Percentiles rank a stretch among this genome's conserved stretches.
phyloP scores from a whole-genome alignment of 2,329 filamentous ascomycete species.

The Monosporascus sp. region DNA sequence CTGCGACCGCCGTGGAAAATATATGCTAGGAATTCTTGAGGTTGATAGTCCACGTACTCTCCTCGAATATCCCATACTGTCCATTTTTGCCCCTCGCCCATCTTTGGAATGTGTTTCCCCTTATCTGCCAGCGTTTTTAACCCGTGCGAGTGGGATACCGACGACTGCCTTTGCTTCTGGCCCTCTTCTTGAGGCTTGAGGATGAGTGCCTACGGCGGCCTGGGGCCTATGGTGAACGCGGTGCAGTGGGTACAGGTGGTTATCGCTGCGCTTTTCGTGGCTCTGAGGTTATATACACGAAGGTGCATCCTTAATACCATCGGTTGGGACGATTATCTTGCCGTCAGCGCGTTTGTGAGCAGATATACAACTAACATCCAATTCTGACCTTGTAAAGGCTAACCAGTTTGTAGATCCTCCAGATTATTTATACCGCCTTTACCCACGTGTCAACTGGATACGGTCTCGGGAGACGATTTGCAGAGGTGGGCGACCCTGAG shows the following conservation, averaged over 20 bases:
- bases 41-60: too few species aligned
- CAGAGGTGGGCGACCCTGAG: conserved; percentile 3
- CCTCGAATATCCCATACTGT: too few species aligned
- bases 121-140: too few species aligned
- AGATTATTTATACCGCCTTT: conserved; percentile 4
- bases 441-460: not conserved
- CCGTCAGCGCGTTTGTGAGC: not conserved
- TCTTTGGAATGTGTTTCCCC: too few species aligned
- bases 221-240: conserved; percentile 8
- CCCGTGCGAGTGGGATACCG: not conserved
- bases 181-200: not conserved
- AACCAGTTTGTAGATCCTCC: conserved; percentile 2
- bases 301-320: conserved; percentile 5
- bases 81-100: too few species aligned
- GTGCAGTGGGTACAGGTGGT: conserved; percentile 8
- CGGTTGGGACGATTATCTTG: conserved; percentile 9
- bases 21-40: too few species aligned
- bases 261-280: conserved; percentile 22
- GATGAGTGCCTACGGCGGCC: conserved; percentile 8
- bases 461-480: conserved; percentile 5
- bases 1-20: too few species aligned
- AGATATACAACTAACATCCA: not conserved
- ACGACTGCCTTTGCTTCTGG: not conserved
- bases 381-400: not conserved
- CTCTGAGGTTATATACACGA: conserved; percentile 32